Conservation (phyloP, 1,284 basidiomycete genomes). For the Moniliophthora roreri region DNA sequence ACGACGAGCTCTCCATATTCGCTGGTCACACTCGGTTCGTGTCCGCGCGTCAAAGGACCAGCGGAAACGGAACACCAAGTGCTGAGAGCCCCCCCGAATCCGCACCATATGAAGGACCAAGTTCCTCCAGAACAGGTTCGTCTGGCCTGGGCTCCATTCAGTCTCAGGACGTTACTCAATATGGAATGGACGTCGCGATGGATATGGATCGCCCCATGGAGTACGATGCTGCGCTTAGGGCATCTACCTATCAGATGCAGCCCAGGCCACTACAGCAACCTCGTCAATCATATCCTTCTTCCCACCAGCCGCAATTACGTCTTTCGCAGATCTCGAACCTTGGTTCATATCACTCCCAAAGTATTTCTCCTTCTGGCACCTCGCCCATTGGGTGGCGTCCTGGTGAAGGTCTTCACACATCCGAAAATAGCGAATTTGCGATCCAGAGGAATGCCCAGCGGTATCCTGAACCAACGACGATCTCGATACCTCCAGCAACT, state of each 20-base stretch:
- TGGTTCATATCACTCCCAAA: not conserved
- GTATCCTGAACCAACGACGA: slow-evolving; percentile 4
- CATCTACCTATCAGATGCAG: not conserved
- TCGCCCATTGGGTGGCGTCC: not conserved
- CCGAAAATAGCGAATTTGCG: slow-evolving; percentile 2
- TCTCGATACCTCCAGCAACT: slow-evolving; percentile 2
- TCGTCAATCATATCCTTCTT: not conserved
- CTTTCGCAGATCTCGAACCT: not conserved
- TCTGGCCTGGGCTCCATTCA: slow-evolving; percentile 1
- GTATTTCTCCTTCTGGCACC: not conserved
- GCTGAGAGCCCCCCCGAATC: slow-evolving; percentile 3
- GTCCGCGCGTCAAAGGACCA: slow-evolving; percentile 23
- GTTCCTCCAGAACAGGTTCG: not conserved
- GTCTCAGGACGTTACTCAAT: not conserved
- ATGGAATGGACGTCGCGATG: not conserved
- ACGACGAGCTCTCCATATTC: slow-evolving; percentile 62
- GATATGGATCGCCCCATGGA: not conserved
- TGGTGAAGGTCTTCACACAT: not conserved
- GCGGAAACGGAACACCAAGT: slow-evolving; percentile 21
- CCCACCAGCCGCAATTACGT: not conserved
- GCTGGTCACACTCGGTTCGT: slow-evolving; percentile 61
- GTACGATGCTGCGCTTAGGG: not conserved
- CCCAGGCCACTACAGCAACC: not conserved
- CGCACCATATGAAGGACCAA: slow-evolving; percentile 12
- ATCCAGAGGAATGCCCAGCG: not conserved